Conservation (phyloP, 2,329 filamentous ascomycete species). For the Cryphonectria japonica region DNA sequence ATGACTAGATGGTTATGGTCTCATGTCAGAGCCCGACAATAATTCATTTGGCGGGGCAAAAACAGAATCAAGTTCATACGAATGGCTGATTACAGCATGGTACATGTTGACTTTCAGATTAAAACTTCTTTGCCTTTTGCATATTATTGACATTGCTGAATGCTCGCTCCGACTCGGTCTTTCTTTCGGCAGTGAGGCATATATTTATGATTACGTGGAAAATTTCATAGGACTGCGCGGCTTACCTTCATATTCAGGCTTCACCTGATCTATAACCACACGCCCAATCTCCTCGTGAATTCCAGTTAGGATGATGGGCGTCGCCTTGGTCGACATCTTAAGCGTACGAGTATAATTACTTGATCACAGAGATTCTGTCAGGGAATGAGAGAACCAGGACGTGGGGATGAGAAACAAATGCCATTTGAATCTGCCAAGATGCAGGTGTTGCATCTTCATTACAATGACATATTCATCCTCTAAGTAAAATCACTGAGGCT, state of each 20-base stretch:
- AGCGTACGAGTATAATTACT: no score
- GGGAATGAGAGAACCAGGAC: neutral
- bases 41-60: no score
- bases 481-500: neutral
- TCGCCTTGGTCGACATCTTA: neutral
- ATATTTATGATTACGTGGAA: no score
- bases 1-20: neutral
- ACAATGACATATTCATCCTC: no score
- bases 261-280: neutral
- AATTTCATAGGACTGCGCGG: neutral
- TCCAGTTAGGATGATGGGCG: neutral
- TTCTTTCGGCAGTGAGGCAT: neutral
- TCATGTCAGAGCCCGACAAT: neutral
- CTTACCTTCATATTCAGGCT: conserved; percentile 7
- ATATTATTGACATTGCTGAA: neutral
- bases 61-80: no score
- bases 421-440: neutral
- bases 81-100: no score
- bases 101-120: neutral
- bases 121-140: neutral
- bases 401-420: neutral
- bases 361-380: no score
- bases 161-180: neutral
- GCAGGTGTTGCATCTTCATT: no score
- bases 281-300: neutral